A percentile compares a stretch with the other conserved stretches of the same genome.
These are phyloP conservation scores for Mycena filopes DNA, from an alignment of 768 basidiomycete genomes.

Conservation along the genomic window DNA sequence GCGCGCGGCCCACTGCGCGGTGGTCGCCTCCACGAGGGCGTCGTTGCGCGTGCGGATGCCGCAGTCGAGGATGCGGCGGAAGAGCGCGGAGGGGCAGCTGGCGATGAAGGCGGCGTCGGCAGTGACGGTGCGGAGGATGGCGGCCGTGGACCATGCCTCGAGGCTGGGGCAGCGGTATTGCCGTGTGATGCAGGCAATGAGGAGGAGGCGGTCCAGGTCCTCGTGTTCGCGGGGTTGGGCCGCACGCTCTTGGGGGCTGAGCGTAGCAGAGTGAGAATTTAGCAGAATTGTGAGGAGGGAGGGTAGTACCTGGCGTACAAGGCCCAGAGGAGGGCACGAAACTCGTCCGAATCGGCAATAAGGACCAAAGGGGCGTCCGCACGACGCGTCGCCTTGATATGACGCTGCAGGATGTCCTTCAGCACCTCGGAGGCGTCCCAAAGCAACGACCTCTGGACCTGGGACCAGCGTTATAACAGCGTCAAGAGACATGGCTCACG, in stretches of 20 bases:
- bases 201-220: slow-evolving; percentile 51
- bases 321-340: slow-evolving; percentile 56
- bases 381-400: neutral
- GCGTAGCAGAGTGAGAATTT: neutral
- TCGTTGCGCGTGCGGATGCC: slow-evolving; percentile 36
- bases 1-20: slow-evolving; percentile 44
- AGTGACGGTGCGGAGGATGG: slow-evolving; percentile 43
- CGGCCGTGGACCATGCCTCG: slow-evolving; percentile 55
- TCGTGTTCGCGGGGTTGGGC: slow-evolving; percentile 52
- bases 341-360: slow-evolving; percentile 15
- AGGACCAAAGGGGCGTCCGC: slow-evolving; percentile 2
- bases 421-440: slow-evolving; percentile 22
- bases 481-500: too few relatives aligned
- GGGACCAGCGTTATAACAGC: neutral
- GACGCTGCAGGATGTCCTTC: slow-evolving; percentile 3
- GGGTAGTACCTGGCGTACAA: slow-evolving; percentile 57
- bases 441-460: slow-evolving; percentile 28
- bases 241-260: slow-evolving; percentile 58
- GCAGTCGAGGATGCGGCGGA: slow-evolving; percentile 44
- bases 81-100: slow-evolving; percentile 47
- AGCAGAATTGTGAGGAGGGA: neutral
- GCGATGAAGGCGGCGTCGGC: slow-evolving; percentile 42
- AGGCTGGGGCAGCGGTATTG: slow-evolving; percentile 60
- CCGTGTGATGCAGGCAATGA: slow-evolving; percentile 59
- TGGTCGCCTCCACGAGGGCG: slow-evolving; percentile 38